Base-by-base conservation (phyloP, 768 basidiomycete species). In the Lenzites betulinus region DNA sequence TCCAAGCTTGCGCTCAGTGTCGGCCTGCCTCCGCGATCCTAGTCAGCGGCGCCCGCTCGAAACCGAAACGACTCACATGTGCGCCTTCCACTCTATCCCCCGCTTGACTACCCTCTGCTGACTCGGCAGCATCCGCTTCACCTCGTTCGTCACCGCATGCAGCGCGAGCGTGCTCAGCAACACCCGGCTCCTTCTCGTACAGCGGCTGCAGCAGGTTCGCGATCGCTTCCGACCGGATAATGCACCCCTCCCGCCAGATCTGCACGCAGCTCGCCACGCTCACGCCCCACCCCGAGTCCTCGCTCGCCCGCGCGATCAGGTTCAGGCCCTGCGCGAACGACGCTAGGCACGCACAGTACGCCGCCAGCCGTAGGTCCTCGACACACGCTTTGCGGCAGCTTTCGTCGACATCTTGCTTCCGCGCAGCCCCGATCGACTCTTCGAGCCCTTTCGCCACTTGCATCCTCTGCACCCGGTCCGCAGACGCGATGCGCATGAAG, bases 221-320 rank as follows among this genome's bases (percentile, higher is more conserved):
- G 36, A 69, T 61, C 30, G 61, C 56, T 49, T 68, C 67, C 16
- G 63, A 66, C n/a, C 64, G 51, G 23, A 68, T 68, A 51, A 66
- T 68, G 47, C 63, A 68, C 36, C 67, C 67, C 53, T 65, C 67
- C 20, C 67, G 53, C 60, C 65, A 68, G 54, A 68, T 66, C 35
- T 54, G 42, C 9, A 68, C 43, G 55, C 67, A 68, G 13, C n/a
- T 51, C 11, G 48, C 60, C 35, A 64, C 46, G 41, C 53, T 58
- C 36, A 68, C 61, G 3, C 58, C 59, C 67, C 67, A 68, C 11
- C 59, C 63, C 47, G 65, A 63, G 43, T 66, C 62, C 25, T 43
- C 28, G 59, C 64, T 63, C 53, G 60, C 63, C n/a, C 65, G 52
- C 8, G 68, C 66, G 48, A 67, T 64, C 56, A 67, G 39, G 54